phyloP scores from a whole-genome alignment of 176 grass and related monocot genomes.

The Oryza meridionalis region DNA sequence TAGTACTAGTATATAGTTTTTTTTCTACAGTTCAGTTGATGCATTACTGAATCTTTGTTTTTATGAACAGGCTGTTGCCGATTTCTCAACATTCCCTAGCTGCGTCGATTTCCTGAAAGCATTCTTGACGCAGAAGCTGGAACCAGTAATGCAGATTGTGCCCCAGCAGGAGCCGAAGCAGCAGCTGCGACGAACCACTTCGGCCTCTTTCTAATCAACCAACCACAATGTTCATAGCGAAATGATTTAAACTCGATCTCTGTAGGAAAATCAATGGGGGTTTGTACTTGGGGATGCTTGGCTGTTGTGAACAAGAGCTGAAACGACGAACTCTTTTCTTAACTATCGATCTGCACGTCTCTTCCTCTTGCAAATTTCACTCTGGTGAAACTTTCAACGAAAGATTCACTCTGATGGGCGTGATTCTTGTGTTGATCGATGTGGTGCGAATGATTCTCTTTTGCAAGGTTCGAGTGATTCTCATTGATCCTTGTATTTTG shows the following conservation, averaged over 20 bases:
- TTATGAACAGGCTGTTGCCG: not conserved
- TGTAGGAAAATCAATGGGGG: not conserved
- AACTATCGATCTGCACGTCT: slow-evolving; percentile 13
- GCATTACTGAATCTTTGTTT: not conserved
- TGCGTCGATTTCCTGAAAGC: not conserved
- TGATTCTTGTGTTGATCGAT: no score
- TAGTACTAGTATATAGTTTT: not conserved
- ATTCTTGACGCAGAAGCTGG: slow-evolving; percentile 52
- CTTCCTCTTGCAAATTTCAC: slow-evolving; percentile 7
- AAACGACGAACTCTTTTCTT: slow-evolving; percentile 20
- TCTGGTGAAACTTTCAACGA: no score
- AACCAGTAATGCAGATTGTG: slow-evolving; percentile 52
- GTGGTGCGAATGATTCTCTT: no score
- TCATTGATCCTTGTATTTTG: no score
- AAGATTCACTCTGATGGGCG: no score
- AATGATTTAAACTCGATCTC: not conserved
- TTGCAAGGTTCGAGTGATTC: no score
- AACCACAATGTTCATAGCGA: slow-evolving; percentile 2
- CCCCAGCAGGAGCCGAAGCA: slow-evolving; percentile 63
- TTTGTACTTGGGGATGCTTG: slow-evolving; percentile 12
- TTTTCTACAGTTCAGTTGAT: not conserved
- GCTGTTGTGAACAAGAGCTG: slow-evolving; percentile 18
- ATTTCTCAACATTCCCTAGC: not conserved
- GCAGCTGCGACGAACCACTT: slow-evolving; percentile 65
- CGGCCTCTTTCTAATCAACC: slow-evolving; percentile 55